phyloP scores from a whole-genome alignment of 495 filamentous ascomycete species.

The Neurospora tetraspora region DNA sequence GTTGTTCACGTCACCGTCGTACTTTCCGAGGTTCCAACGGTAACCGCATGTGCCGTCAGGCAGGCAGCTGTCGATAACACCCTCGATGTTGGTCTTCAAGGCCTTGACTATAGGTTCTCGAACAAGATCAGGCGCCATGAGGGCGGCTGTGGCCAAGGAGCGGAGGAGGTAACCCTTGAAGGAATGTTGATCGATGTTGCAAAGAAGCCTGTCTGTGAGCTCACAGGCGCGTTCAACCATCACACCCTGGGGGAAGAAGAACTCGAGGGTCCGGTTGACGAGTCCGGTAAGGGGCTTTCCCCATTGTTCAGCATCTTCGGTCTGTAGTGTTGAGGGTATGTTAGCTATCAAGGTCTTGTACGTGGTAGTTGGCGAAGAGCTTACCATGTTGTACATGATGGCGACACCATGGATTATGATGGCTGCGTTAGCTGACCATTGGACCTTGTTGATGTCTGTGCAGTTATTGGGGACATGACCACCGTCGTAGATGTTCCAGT shows the following conservation, averaged over 20 bases:
- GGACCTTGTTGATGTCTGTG: slow-evolving; percentile 37
- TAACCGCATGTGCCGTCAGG: slow-evolving; percentile 58
- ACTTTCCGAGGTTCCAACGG: slow-evolving; percentile 37
- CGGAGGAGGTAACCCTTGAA: slow-evolving; percentile 87
- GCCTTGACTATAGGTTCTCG: slow-evolving; percentile 47
- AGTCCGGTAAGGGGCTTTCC: slow-evolving; percentile 40
- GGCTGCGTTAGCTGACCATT: slow-evolving; percentile 65
- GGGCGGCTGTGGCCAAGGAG: slow-evolving; percentile 59
- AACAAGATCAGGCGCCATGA: slow-evolving; percentile 57
- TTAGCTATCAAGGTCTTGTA: not conserved
- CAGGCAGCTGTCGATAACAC: slow-evolving; percentile 56
- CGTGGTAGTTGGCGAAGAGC: slow-evolving; percentile 5
- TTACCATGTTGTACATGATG: slow-evolving; percentile 58
- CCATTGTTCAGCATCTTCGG: slow-evolving; percentile 43
- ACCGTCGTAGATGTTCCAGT: slow-evolving; percentile 51
- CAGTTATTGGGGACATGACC: slow-evolving; percentile 40
- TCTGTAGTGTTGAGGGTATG: slow-evolving; percentile 20
- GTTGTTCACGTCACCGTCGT: slow-evolving; percentile 44
- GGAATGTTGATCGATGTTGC: slow-evolving; percentile 66
- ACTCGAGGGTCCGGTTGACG: slow-evolving; percentile 37
- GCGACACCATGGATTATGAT: slow-evolving; percentile 56
- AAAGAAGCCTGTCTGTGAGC: slow-evolving; percentile 28
- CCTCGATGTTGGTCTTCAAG: slow-evolving; percentile 53
- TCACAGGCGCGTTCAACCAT: slow-evolving; percentile 67
- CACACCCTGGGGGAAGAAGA: slow-evolving; percentile 44